A percentile compares a stretch with the other conserved stretches of the same genome.
Evolutionary conservation across 257 asterid genomes (phyloP).

Genomic region (Penstemon newberryi): DNA sequence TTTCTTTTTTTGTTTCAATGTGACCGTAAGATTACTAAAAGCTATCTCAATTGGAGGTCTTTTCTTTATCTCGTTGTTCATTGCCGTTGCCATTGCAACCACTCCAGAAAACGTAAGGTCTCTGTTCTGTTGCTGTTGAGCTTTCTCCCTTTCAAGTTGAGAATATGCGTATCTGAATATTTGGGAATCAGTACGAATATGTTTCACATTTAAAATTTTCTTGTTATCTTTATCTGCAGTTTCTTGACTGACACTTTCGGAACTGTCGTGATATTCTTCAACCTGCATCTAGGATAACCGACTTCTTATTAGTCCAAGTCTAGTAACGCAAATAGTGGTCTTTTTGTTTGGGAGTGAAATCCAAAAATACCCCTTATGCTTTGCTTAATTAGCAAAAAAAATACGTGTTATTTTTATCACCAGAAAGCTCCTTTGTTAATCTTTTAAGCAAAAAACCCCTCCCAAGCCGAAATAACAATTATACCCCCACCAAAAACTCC

Average conservation of each 20-base stretch:
- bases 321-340: conserved; percentile 21
- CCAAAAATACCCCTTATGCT: too few species aligned
- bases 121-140: conserved; percentile 58
- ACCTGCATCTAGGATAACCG: conserved; percentile 37
- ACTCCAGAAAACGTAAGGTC: conserved; percentile 60
- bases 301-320: conserved; percentile 28
- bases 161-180: conserved; percentile 80
- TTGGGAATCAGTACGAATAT: conserved; percentile 63
- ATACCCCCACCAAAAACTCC: too few species aligned
- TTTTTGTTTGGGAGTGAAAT: neutral
- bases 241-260: conserved; percentile 33
- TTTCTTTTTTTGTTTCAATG: conserved; percentile 65
- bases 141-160: conserved; percentile 78
- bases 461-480: too few species aligned
- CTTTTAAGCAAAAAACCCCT: too few species aligned
- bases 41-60: conserved; percentile 65
- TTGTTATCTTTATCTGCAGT: conserved; percentile 31
- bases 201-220: conserved; percentile 48
- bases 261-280: conserved; percentile 45
- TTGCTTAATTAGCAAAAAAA: too few species aligned
- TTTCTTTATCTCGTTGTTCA: conserved; percentile 36
- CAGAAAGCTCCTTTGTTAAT: too few species aligned
- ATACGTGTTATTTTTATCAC: too few species aligned
- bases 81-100: conserved; percentile 53
- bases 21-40: conserved; percentile 69